phyloP scores from a whole-genome alignment of 1,284 basidiomycete species.

The Mycena sp. region DNA sequence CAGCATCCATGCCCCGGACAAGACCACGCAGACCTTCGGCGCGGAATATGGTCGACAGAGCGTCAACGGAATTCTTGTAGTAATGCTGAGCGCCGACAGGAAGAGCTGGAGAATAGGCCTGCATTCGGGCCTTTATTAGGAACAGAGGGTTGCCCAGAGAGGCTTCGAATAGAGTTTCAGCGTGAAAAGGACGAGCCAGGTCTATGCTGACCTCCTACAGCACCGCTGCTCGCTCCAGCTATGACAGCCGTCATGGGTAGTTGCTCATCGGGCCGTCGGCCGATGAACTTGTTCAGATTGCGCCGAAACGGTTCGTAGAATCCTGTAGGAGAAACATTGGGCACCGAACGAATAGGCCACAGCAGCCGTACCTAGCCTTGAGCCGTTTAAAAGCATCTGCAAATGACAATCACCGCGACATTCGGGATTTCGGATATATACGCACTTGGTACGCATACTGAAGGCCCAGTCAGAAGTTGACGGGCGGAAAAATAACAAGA shows the following conservation, averaged over 20 bases:
- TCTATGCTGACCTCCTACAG: constrained; percentile 79
- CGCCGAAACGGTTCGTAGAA: constrained; percentile 95
- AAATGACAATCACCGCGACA: background rate
- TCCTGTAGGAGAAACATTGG: constrained; percentile 55
- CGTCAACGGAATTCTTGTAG: constrained; percentile 88
- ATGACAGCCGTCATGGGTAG: constrained; percentile 78
- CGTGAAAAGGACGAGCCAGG: background rate
- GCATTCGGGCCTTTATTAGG: constrained; percentile 97
- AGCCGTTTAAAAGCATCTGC: constrained; percentile 93
- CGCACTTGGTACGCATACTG: constrained; percentile 92
- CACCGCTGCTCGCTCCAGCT: constrained; percentile 90
- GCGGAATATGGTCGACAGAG: constrained; percentile 81
- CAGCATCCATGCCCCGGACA: constrained; percentile 92
- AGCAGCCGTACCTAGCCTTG: constrained; percentile 78
- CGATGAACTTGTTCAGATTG: constrained; percentile 75
- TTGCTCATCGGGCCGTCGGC: constrained; percentile 71
- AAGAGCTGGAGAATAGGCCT: constrained; percentile 94
- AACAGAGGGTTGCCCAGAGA: constrained; percentile 94
- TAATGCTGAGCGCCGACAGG: constrained; percentile 95
- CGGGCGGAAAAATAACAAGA: constrained; percentile 8
- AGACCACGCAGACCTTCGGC: constrained; percentile 85
- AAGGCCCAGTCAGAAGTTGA: constrained; percentile 31
- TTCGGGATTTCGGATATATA: constrained; percentile 11
- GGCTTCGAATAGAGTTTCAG: constrained; percentile 57
- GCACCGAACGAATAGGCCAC: constrained; percentile 3